phyloP scores from a whole-genome alignment of 495 filamentous ascomycete species.

The Neurospora tetraspora region DNA sequence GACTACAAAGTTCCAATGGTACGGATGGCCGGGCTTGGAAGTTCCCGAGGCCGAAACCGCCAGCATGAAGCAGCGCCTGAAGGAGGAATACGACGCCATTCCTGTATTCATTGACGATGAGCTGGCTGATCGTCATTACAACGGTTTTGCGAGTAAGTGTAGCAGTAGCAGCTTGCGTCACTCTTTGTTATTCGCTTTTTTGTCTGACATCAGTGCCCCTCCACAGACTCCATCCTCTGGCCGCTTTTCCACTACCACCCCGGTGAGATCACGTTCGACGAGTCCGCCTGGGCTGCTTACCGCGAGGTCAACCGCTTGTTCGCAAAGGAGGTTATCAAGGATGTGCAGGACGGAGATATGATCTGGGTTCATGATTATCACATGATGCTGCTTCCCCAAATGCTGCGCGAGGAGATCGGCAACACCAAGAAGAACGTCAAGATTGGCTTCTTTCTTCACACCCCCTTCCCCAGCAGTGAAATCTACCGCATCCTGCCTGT shows the following conservation, averaged over 20 bases:
- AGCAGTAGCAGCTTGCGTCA: not conserved
- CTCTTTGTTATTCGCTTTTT: not conserved
- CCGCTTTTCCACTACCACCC: constrained; percentile 94
- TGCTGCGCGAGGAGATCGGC: constrained; percentile 69
- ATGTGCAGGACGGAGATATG: constrained; percentile 67
- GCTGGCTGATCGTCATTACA: constrained; percentile 72
- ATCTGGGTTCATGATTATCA: constrained; percentile 98
- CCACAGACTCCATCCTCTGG: constrained; percentile 83
- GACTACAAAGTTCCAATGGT: constrained; percentile 90
- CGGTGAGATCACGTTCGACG: constrained; percentile 84
- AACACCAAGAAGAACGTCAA: constrained; percentile 66
- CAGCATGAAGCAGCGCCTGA: constrained; percentile 55
- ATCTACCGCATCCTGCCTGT: constrained; percentile 88
- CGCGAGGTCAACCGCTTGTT: constrained; percentile 77
- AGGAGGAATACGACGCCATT: constrained; percentile 61
- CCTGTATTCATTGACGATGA: constrained; percentile 74
- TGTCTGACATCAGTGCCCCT: not conserved
- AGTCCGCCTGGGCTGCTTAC: constrained; percentile 81
- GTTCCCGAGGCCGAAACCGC: constrained; percentile 60
- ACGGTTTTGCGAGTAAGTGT: constrained; percentile 71
- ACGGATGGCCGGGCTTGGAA: constrained; percentile 91
- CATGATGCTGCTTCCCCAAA: constrained; percentile 78
- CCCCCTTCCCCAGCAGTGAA: constrained; percentile 86
- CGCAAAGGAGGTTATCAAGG: constrained; percentile 62
- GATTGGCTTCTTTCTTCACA: constrained; percentile 92